Evolutionary conservation across 2,329 filamentous ascomycete species (phyloP).

Genomic region (Dactylonectria macrodidyma): DNA sequence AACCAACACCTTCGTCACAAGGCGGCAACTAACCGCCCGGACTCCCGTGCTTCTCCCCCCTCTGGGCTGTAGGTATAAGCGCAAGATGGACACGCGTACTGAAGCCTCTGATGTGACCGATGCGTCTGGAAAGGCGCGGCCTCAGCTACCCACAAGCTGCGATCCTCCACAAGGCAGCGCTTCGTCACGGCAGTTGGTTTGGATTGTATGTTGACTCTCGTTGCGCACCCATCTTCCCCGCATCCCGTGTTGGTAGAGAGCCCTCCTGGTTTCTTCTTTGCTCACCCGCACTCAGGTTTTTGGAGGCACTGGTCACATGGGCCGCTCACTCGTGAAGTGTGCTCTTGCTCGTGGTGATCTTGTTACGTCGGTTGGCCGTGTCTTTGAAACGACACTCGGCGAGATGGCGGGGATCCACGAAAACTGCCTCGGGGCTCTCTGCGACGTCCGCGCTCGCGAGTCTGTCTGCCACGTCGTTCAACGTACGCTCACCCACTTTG

Average conservation of each 20-base stretch:
- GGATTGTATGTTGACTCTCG: constrained; percentile 75
- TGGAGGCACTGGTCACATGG: constrained; percentile 97
- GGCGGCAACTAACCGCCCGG: constrained; percentile 13
- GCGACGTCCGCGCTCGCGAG: constrained; percentile 87
- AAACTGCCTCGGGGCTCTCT: constrained; percentile 85
- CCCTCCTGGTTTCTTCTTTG: constrained; percentile 25
- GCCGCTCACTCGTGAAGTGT: constrained; percentile 87
- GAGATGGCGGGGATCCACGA: constrained; percentile 80
- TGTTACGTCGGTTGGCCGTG: constrained; percentile 88
- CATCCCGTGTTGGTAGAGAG: neutral
- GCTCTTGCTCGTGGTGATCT: constrained; percentile 86
- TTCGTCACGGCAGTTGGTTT: constrained; percentile 83
- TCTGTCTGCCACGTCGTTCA: constrained; percentile 83
- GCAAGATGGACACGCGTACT: constrained; percentile 45
- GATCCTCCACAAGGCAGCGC: constrained; percentile 83
- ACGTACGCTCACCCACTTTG: constrained; percentile 80
- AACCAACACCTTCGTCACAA: constrained; percentile 10
- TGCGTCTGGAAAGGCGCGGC: constrained; percentile 48
- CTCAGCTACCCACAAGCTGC: constrained; percentile 85
- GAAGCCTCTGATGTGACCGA: constrained; percentile 47
- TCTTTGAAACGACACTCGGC: constrained; percentile 80
- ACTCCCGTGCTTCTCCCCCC: constrained; percentile 6
- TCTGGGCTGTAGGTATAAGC: neutral
- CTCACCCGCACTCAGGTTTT: constrained; percentile 75
- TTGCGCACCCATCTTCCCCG: constrained; percentile 8